Base-by-base conservation (phyloP, 352 stramenopile genomes). In the Globisporangium perplexum region DNA sequence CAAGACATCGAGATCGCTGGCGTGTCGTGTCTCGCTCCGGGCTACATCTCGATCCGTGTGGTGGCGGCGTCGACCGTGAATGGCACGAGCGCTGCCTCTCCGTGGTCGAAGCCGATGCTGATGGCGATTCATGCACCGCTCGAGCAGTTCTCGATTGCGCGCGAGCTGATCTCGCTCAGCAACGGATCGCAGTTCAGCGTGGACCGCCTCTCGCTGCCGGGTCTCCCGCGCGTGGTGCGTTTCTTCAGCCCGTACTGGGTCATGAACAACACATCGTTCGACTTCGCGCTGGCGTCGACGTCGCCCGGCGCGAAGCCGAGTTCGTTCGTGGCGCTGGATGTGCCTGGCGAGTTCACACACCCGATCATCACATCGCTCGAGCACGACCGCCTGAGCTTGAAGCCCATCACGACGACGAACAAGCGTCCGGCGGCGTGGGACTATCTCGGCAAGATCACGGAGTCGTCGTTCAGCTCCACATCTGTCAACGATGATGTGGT, bases 181-280 rank as follows among this genome's bases (percentile, higher is more conserved):
- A 55, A 53, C 26, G 79, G 81, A 24, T 54, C 90, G 31, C 56
- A 71, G 17, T 86, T 95, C 38, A 88, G 82, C 33, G 65, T 91
- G 18, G 82, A 95, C 52, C 80, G 84, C 23, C 65, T 90, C 20
- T 90, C 76, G 8, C 60, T 87, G 54, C 73, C 74, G 23, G 75
- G 76, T 30, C 62, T 80, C 46, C 84, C 84, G 47, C 82, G 84
- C 3, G 68, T 95, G 22, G 77, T 95, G 23, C 83, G 82, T 6
- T 88, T 95, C 55, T 93, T 75, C 31, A 88, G 67, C 51, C 77
- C 80, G 6, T 93, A 92, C 65, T 95, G 84, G 84, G 79, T 95
- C 53, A 74, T 93, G 26, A 88, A 93, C 68, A 89, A 87, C 49
- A 90, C 84, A 0, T 85, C 81, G 7, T 58, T 95, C 47, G 60